phyloP scores from a whole-genome alignment of 371 early-diverging fungal genomes.

The Mortierella sp. region DNA sequence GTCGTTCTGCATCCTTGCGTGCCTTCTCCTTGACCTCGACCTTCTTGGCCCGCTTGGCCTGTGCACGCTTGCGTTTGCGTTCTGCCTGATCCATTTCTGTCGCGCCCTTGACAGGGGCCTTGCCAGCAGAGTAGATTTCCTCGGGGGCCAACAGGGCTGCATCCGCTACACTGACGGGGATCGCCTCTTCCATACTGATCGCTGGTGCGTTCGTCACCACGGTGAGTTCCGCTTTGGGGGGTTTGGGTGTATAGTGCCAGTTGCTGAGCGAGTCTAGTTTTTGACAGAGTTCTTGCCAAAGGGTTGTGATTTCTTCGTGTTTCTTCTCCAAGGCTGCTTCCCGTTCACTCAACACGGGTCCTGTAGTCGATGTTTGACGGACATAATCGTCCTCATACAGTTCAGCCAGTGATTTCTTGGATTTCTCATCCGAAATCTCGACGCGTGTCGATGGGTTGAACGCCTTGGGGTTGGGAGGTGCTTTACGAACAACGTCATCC shows the following conservation, averaged over 20 bases:
- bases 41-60: slow-evolving; percentile 73
- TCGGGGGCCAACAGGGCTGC: slow-evolving; percentile 89
- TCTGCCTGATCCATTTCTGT: slow-evolving; percentile 81
- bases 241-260: slow-evolving; percentile 91
- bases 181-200: slow-evolving; percentile 94
- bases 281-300: slow-evolving; percentile 79
- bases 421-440: slow-evolving; percentile 84
- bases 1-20: slow-evolving; percentile 65
- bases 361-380: slow-evolving; percentile 64
- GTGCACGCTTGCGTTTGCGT: slow-evolving; percentile 72
- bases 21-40: slow-evolving; percentile 61
- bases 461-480: slow-evolving; percentile 74
- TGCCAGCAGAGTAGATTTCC: slow-evolving; percentile 72
- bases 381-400: slow-evolving; percentile 92
- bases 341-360: slow-evolving; percentile 71
- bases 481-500: slow-evolving; percentile 92
- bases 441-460: slow-evolving; percentile 83
- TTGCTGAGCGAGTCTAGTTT: slow-evolving; percentile 93
- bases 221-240: slow-evolving; percentile 76
- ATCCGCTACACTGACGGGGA: slow-evolving; percentile 88
- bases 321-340: slow-evolving; percentile 78
- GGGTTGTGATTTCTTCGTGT: slow-evolving; percentile 81
- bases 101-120: slow-evolving; percentile 63
- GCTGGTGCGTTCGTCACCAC: slow-evolving; percentile 88
- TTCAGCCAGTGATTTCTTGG: slow-evolving; percentile 88